Conservation (phyloP, 352 stramenopile species). For the Phytophthora pistaciae region DNA sequence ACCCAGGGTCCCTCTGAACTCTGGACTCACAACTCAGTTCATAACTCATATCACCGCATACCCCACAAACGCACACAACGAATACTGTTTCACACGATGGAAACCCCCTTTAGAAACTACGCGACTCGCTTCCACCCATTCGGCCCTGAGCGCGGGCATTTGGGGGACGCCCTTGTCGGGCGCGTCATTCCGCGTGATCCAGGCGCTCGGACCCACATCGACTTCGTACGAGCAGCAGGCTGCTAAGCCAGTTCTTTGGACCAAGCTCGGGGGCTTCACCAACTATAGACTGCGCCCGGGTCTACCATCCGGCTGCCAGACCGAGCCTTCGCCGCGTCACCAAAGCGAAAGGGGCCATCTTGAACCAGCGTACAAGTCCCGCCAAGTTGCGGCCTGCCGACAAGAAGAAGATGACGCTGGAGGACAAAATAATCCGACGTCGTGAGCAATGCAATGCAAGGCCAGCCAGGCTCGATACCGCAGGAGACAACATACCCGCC, state of each 20-base stretch:
- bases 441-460: conserved; percentile 25
- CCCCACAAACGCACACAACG: not conserved
- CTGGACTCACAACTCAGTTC: too few relatives aligned
- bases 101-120: too few relatives aligned
- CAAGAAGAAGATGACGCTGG: too few relatives aligned
- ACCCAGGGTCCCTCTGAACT: too few relatives aligned
- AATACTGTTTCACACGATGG: too few relatives aligned
- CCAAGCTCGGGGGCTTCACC: not conserved
- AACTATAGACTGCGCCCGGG: not conserved
- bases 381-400: too few relatives aligned
- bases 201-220: not conserved
- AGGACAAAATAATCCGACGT: not conserved
- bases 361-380: too few relatives aligned
- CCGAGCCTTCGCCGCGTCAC: too few relatives aligned
- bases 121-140: too few relatives aligned
- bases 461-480: conserved; percentile 27
- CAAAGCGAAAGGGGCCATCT: too few relatives aligned
- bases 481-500: conserved; percentile 5
- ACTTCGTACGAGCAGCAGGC: not conserved
- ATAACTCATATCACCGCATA: not conserved
- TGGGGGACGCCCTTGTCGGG: not conserved
- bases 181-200: not conserved
- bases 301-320: not conserved
- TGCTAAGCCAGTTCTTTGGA: not conserved
- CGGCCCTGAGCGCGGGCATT: too few relatives aligned